These are phyloP conservation scores for Saccharomycopsis sp. DNA, from an alignment of 805 yeast genomes.

Conservation along the genomic window DNA sequence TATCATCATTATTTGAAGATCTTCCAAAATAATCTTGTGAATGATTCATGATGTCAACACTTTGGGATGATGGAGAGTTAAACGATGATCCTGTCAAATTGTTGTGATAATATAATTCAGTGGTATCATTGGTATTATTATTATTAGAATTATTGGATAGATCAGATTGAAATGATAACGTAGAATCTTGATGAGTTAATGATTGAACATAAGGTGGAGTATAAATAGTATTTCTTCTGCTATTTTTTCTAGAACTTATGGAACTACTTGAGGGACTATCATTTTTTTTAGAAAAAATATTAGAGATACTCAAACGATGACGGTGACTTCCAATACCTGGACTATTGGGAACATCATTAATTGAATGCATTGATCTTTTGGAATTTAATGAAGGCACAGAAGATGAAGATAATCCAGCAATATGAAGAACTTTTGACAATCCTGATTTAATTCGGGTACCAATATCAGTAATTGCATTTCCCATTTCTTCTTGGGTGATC, in stretches of 20 bases:
- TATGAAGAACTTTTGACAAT: conserved; percentile 31
- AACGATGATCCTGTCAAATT: conserved; percentile 6
- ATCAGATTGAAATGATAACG: conserved; percentile 4
- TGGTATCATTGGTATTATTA: too few relatives aligned
- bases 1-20: background rate
- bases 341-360: background rate
- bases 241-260: background rate
- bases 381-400: conserved; percentile 1
- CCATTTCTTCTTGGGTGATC: conserved; percentile 57
- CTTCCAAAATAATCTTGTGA: conserved; percentile 2
- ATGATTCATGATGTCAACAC: background rate
- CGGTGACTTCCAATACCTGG: background rate
- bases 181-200: conserved; percentile 9
- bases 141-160: too few relatives aligned
- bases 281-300: conserved; percentile 4
- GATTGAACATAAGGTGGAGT: conserved; percentile 12
- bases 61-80: conserved; percentile 1
- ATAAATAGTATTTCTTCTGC: conserved; percentile 2
- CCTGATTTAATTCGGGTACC: conserved; percentile 52
- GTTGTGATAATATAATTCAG: conserved; percentile 4
- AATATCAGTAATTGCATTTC: conserved; percentile 70
- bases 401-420: conserved; percentile 7
- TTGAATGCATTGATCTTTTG: conserved; percentile 1
- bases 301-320: conserved; percentile 4
- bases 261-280: background rate